Conservation (phyloP, 2,329 filamentous ascomycete species). For the Helotiales sp. region DNA sequence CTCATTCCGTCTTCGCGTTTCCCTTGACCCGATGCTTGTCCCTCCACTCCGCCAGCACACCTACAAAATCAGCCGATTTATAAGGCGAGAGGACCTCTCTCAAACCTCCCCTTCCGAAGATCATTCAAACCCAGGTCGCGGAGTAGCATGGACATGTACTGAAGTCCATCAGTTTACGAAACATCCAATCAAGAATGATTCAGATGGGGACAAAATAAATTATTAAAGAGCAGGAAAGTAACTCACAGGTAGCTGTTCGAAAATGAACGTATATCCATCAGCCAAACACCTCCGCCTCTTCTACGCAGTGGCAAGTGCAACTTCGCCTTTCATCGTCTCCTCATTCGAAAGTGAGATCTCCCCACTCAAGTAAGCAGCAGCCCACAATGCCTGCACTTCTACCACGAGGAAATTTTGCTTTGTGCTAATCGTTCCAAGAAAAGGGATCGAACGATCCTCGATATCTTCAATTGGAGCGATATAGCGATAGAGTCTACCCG, state of each 20-base stretch:
- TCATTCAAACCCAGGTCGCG: constrained; percentile 26
- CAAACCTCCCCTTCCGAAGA: constrained; percentile 22
- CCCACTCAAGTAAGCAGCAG: constrained; percentile 13
- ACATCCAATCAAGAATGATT: no score
- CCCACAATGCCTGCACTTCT: constrained; percentile 27
- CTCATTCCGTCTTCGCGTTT: background rate
- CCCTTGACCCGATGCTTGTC: no score
- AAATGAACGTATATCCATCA: constrained; percentile 23
- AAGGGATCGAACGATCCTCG: constrained; percentile 11
- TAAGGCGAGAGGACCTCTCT: constrained; percentile 21
- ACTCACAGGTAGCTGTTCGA: constrained; percentile 22
- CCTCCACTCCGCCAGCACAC: constrained; percentile 25
- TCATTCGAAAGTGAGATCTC: background rate
- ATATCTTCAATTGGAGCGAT: constrained; percentile 5
- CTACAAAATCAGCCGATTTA: constrained; percentile 16
- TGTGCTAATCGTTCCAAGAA: constrained; percentile 12
- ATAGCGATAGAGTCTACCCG: background rate
- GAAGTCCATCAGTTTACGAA: background rate
- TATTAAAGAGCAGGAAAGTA: no score
- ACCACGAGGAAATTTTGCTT: constrained; percentile 12
- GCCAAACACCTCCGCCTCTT: constrained; percentile 23
- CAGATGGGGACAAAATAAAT: no score
- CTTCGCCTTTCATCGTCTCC: constrained; percentile 19
- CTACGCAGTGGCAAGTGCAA: constrained; percentile 18
- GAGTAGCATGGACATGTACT: constrained; percentile 21